phyloP scores from a whole-genome alignment of 768 basidiomycete species.

The Crepidotus variabilis region DNA sequence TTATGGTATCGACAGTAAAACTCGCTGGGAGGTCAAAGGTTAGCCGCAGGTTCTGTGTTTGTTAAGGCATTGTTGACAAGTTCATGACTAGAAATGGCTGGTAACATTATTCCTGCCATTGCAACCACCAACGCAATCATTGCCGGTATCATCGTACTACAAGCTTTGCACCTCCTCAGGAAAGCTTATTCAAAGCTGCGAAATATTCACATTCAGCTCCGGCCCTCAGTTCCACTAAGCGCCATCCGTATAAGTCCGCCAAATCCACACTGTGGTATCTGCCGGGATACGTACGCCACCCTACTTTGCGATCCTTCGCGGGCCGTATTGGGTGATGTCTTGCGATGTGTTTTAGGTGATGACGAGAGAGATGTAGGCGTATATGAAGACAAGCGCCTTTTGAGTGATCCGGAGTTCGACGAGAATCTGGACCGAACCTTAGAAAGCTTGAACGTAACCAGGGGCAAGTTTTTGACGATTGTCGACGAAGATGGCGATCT shows the following conservation, averaged over 20 bases:
- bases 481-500: constrained; percentile 83
- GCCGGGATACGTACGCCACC: constrained; percentile 77
- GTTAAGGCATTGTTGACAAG: neutral
- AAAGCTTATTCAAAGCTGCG: constrained; percentile 57
- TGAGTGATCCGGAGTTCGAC: constrained; percentile 92
- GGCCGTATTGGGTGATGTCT: constrained; percentile 68
- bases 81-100: constrained; percentile 83
- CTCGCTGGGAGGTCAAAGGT: constrained; percentile 98
- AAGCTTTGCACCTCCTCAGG: constrained; percentile 81
- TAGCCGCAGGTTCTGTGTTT: too few relatives aligned
- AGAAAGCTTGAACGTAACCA: constrained; percentile 71
- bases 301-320: constrained; percentile 71
- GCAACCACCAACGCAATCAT: constrained; percentile 99
- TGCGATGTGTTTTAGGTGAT: constrained; percentile 61
- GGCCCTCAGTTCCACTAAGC: constrained; percentile 74
- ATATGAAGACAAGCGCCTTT: constrained; percentile 80
- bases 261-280: constrained; percentile 78
- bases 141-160: constrained; percentile 90
- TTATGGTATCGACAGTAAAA: constrained; percentile 86
- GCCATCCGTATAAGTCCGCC: constrained; percentile 64
- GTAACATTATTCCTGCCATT: constrained; percentile 99
- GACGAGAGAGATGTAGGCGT: constrained; percentile 68
- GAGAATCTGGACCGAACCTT: constrained; percentile 83
- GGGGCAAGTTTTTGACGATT: constrained; percentile 86
- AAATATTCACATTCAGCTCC: constrained; percentile 78